phyloP scores from a whole-genome alignment of 2,329 filamentous ascomycete species.

The Exophiala sideris region DNA sequence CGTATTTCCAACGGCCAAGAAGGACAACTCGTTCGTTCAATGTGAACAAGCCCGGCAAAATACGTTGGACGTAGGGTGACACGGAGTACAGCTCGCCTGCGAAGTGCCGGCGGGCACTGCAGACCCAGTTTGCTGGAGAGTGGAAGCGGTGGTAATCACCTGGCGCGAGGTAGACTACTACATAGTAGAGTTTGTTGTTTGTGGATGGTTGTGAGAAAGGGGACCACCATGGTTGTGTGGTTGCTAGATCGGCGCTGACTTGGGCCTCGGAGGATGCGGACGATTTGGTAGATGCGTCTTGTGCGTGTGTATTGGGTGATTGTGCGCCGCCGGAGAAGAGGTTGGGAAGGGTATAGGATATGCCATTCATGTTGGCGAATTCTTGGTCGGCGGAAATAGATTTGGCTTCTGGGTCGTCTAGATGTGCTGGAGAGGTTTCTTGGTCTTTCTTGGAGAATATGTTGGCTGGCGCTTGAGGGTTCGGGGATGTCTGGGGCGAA shows the following conservation, averaged over 20 bases:
- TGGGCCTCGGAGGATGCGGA: conserved; percentile 73
- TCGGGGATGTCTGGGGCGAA: conserved; percentile 44
- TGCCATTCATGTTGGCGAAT: conserved; percentile 90
- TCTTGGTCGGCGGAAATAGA: conserved; percentile 76
- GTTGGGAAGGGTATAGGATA: conserved; percentile 86
- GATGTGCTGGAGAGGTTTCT: conserved; percentile 30
- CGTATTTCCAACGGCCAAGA: conserved; percentile 90
- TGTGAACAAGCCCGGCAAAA: conserved; percentile 89
- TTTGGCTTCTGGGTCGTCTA: conserved; percentile 33
- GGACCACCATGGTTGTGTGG: conserved; percentile 68
- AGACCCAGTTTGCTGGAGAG: conserved; percentile 91
- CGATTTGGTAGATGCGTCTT: conserved; percentile 66
- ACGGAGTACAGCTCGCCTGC: conserved; percentile 94
- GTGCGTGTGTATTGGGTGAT: conserved; percentile 53
- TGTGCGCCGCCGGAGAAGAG: conserved; percentile 71
- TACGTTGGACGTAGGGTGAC: conserved; percentile 89
- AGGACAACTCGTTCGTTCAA: conserved; percentile 94
- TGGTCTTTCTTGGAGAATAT: conserved; percentile 34
- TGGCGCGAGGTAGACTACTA: conserved; percentile 90
- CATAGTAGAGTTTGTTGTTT: conserved; percentile 77
- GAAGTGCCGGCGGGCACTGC: conserved; percentile 91
- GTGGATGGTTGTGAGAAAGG: conserved; percentile 58
- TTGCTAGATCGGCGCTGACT: conserved; percentile 79
- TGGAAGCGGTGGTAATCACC: conserved; percentile 99
- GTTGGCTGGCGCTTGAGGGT: conserved; percentile 33